These are phyloP conservation scores for Anaeromyces robustus DNA, from an alignment of 192 early-diverging fungal genomes.

Conservation along the genomic window DNA sequence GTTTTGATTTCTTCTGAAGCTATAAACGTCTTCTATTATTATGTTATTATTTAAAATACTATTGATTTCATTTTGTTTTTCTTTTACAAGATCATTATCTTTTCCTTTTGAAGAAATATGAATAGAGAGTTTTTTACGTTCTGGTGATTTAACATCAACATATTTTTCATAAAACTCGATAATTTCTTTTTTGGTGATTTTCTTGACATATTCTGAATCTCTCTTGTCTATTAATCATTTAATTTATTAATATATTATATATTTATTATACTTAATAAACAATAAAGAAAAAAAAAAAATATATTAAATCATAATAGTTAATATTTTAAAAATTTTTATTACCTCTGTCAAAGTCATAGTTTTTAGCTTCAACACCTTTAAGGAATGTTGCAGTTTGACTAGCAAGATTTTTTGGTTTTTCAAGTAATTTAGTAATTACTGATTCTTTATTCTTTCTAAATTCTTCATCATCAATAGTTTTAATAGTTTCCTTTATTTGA, in stretches of 20 bases:
- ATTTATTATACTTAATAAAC: too few species aligned
- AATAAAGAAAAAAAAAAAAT: too few species aligned
- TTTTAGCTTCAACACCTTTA: neutral
- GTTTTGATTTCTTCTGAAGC: neutral
- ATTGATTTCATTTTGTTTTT: neutral
- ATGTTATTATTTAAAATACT: neutral
- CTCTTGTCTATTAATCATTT: slow-evolving; percentile 17
- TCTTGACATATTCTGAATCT: slow-evolving; percentile 41
- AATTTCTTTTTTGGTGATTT: slow-evolving; percentile 23
- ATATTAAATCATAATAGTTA: too few species aligned
- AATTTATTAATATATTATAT: too few species aligned
- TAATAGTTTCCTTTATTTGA: neutral
- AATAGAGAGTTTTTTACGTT: slow-evolving; percentile 43
- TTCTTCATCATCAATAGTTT: neutral
- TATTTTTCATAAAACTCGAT: slow-evolving; percentile 39
- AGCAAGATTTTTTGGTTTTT: neutral
- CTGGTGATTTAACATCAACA: slow-evolving; percentile 31
- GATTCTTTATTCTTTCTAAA: neutral
- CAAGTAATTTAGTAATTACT: neutral
- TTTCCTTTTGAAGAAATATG: slow-evolving; percentile 38
- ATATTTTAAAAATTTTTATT: too few species aligned
- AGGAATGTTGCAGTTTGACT: neutral
- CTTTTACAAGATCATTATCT: neutral
- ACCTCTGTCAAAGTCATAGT: neutral
- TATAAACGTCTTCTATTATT: neutral